Conservation (phyloP, 169 alveolate genomes). For the Plasmodium gonderi region DNA sequence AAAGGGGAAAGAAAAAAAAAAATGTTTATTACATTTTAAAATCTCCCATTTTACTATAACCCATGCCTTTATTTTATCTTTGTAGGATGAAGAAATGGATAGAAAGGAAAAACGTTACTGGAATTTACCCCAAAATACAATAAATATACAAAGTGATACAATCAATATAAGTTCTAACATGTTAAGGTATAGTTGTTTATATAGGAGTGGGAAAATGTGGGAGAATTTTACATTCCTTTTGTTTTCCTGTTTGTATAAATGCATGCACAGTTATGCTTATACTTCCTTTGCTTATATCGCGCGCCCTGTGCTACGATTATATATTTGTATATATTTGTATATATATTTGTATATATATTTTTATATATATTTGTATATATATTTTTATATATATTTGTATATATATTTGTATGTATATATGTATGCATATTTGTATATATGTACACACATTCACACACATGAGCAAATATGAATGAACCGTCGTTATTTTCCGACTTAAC, state of each 20-base stretch:
- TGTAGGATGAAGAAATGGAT: constrained; percentile 61
- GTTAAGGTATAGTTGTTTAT: background rate
- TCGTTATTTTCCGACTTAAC: background rate
- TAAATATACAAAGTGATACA: background rate
- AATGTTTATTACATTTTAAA: background rate
- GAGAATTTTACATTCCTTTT: too few relatives aligned
- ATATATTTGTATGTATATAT: background rate
- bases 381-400: background rate
- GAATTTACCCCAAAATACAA: constrained; percentile 45
- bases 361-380: too few relatives aligned
- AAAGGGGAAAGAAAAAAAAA: background rate
- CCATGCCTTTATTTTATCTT: background rate
- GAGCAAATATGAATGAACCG: background rate
- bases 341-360: too few relatives aligned
- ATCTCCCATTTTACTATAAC: background rate
- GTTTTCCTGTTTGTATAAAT: too few relatives aligned
- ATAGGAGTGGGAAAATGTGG: background rate
- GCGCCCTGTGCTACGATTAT: too few relatives aligned
- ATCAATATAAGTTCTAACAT: background rate
- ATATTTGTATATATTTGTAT: too few relatives aligned
- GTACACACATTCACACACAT: background rate
- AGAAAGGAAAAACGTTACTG: constrained; percentile 65
- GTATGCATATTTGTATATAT: background rate
- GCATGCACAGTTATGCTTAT: too few relatives aligned
- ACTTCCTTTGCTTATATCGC: too few relatives aligned